Evolutionary conservation across 306 rosid species (phyloP).

Genomic region (Cucurbita maxima): DNA sequence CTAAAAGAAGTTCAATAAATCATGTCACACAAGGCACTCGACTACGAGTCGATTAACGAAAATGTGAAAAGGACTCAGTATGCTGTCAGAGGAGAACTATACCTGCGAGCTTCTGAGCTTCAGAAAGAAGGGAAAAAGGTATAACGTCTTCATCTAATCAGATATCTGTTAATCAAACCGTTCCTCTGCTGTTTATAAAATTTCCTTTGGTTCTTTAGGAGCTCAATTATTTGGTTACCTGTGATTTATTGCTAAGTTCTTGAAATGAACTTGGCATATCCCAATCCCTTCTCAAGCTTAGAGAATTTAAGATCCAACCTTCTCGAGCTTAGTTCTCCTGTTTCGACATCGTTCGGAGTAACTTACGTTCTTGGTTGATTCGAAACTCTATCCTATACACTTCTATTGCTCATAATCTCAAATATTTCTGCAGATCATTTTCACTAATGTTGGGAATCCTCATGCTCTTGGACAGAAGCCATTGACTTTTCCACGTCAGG

Average conservation of each 20-base stretch:
- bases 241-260: no score
- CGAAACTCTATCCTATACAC: no score
- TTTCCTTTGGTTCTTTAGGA: neutral
- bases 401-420: neutral
- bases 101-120: conserved; percentile 95
- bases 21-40: conserved; percentile 83
- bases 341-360: no score
- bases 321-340: no score
- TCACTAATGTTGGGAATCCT: conserved; percentile 98
- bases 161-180: neutral
- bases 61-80: conserved; percentile 89
- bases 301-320: no score
- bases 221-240: no score
- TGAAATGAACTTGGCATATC: neutral
- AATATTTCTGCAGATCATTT: conserved; percentile 58
- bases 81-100: conserved; percentile 96
- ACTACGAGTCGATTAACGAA: conserved; percentile 56
- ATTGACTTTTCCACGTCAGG: conserved; percentile 97
- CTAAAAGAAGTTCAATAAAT: conserved; percentile 19
- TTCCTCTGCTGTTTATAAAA: conserved; percentile 3
- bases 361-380: no score
- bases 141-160: conserved; percentile 3
- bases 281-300: no score
- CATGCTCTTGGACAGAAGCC: conserved; percentile 99
- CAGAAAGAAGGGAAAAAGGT: conserved; percentile 99